Percentiles rank a stretch among this genome's conserved stretches.
These are phyloP conservation scores for Omphalotus guepiniiformis DNA, from an alignment of 768 basidiomycete genomes.

Conservation along the genomic window DNA sequence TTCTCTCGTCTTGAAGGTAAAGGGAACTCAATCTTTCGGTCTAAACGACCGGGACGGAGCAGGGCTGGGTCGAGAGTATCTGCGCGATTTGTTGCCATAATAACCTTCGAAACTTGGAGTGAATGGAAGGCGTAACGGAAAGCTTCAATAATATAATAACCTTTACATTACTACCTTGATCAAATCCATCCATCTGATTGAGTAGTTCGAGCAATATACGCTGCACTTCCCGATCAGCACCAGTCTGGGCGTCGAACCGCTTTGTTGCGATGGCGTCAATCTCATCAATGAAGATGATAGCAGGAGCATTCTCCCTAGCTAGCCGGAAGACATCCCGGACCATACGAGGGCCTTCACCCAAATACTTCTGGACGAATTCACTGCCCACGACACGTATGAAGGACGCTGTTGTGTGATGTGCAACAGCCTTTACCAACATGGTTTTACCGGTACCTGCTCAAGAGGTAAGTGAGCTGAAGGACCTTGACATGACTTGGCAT, in stretches of 20 bases:
- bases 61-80: conserved; percentile 98
- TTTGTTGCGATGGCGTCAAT: conserved; percentile 99
- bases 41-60: conserved; percentile 94
- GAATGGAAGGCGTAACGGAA: background rate
- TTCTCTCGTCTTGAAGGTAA: conserved; percentile 91
- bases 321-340: conserved; percentile 98
- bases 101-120: conserved; percentile 60
- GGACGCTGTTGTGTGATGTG: conserved; percentile 92
- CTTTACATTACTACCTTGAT: conserved; percentile 98
- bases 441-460: conserved; percentile 92
- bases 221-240: conserved; percentile 98
- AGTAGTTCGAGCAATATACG: conserved; percentile 94
- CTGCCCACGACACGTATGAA: conserved; percentile 98
- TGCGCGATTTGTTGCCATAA: conserved; percentile 99
- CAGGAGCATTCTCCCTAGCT: conserved; percentile 93
- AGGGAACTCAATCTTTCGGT: conserved; percentile 99
- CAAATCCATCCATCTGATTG: conserved; percentile 99
- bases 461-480: conserved; percentile 1
- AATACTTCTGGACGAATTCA: conserved; percentile 99
- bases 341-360: conserved; percentile 99
- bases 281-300: conserved; percentile 99
- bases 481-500: conserved; percentile 14
- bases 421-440: conserved; percentile 99
- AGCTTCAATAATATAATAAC: conserved; percentile 35
- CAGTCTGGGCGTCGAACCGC: conserved; percentile 98